Conservation (phyloP, 2,329 filamentous ascomycete species). For the Metarhizium anisopliae region DNA sequence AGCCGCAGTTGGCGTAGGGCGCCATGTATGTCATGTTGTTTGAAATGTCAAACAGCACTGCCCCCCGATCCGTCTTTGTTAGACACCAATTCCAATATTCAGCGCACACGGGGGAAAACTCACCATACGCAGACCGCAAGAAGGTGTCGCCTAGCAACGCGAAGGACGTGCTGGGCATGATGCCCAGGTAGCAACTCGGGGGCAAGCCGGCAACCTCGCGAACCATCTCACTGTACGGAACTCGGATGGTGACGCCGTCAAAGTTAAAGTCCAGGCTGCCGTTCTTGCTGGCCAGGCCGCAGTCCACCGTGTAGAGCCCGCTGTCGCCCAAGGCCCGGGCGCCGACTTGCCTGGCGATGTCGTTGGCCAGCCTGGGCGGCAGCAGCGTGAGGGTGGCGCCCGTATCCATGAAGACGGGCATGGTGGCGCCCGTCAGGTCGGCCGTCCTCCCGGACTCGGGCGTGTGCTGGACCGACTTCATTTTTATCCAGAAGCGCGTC, state of each 20-base stretch:
- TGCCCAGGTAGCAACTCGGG: constrained; percentile 38
- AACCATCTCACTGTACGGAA: constrained; percentile 42
- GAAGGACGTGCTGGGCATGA: constrained; percentile 37
- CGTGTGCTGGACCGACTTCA: constrained; percentile 34
- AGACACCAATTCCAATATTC: not conserved
- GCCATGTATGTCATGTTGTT: constrained; percentile 38
- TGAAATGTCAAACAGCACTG: constrained; percentile 44
- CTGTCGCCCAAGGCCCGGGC: constrained; percentile 25
- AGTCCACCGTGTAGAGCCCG: constrained; percentile 39
- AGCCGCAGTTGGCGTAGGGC: constrained; percentile 41
- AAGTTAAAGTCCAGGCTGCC: constrained; percentile 43
- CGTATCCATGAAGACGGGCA: constrained; percentile 60
- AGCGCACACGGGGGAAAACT: constrained; percentile 5
- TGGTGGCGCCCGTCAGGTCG: constrained; percentile 26
- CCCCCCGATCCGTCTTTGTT: not conserved
- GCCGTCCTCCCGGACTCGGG: constrained; percentile 19
- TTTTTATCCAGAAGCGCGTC: constrained; percentile 42
- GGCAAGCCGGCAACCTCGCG: constrained; percentile 12
- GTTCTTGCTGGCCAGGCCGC: constrained; percentile 27
- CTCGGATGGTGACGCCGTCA: constrained; percentile 35
- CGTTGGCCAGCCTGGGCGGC: constrained; percentile 44
- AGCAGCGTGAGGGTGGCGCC: constrained; percentile 62
- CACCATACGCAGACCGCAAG: constrained; percentile 42
- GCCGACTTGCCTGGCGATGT: constrained; percentile 41
- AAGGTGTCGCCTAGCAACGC: constrained; percentile 45